Evolutionary conservation across 495 filamentous ascomycete genomes (phyloP).

Genomic region (Margaritispora aquatica): DNA sequence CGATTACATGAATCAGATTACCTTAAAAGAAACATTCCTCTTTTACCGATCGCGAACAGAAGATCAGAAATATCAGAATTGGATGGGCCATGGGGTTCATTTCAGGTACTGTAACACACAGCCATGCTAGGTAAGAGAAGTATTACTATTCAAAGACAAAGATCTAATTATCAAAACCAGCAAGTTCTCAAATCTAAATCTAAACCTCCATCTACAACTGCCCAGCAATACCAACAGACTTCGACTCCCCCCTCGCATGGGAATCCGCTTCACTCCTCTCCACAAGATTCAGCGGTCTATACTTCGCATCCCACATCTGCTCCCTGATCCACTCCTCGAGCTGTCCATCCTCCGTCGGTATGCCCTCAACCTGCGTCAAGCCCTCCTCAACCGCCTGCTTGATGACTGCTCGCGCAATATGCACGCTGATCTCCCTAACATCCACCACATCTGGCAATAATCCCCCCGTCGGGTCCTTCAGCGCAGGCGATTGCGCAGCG

Average conservation of each 20-base stretch:
- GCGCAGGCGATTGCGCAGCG: constrained; percentile 61
- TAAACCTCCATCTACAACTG: background rate
- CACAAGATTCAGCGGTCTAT: constrained; percentile 57
- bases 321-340: constrained; percentile 76
- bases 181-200: background rate
- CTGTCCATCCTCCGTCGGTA: constrained; percentile 50
- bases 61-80: background rate
- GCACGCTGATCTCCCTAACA: constrained; percentile 68
- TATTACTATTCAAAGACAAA: background rate
- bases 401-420: constrained; percentile 77
- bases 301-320: constrained; percentile 86
- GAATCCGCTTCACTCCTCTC: constrained; percentile 40
- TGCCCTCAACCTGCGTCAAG: constrained; percentile 52
- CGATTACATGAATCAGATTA: too few species aligned
- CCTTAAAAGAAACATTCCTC: too few species aligned
- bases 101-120: background rate
- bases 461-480: constrained; percentile 44
- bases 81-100: background rate
- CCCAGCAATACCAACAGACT: constrained; percentile 30
- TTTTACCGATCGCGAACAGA: too few species aligned
- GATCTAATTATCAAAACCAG: background rate
- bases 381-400: constrained; percentile 62
- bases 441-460: constrained; percentile 72
- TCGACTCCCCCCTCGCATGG: constrained; percentile 54
- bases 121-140: too few species aligned